Percentiles rank a stretch among this genome's conserved stretches.
phyloP scores from a whole-genome alignment of 2,329 filamentous ascomycete genomes.

The Fusarium pseudocircinatum region DNA sequence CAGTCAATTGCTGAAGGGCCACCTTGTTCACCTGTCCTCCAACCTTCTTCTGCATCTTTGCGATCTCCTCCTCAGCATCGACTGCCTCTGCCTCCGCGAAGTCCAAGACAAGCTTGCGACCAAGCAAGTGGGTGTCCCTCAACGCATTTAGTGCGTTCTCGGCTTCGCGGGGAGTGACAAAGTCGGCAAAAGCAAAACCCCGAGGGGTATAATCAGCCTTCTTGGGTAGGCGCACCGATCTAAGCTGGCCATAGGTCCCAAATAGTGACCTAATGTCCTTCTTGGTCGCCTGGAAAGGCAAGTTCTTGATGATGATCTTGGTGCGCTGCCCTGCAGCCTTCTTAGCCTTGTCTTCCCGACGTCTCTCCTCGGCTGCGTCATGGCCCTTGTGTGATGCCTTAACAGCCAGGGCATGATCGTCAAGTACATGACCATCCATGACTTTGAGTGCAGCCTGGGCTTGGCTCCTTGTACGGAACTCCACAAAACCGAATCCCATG shows the following conservation, averaged over 20 bases:
- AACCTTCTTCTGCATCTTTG: constrained; percentile 96
- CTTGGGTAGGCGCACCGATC: constrained; percentile 91
- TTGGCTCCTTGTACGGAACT: constrained; percentile 81
- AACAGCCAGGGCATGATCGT: constrained; percentile 85
- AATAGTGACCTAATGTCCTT: constrained; percentile 90
- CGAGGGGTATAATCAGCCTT: constrained; percentile 90
- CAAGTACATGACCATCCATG: constrained; percentile 92
- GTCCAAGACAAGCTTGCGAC: constrained; percentile 87
- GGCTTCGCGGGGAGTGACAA: constrained; percentile 90
- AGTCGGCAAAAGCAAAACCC: constrained; percentile 97
- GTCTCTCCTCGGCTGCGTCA: constrained; percentile 87
- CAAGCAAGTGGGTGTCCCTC: constrained; percentile 91
- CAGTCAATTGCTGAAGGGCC: constrained; percentile 86
- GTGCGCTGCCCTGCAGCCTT: constrained; percentile 80
- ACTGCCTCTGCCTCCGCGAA: constrained; percentile 89
- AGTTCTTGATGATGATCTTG: constrained; percentile 97
- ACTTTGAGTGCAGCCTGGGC: constrained; percentile 81
- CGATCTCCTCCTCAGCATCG: constrained; percentile 95
- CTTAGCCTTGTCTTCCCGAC: constrained; percentile 83
- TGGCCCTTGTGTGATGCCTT: constrained; percentile 87
- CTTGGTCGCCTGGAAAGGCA: constrained; percentile 95
- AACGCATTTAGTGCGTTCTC: constrained; percentile 90
- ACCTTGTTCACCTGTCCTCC: constrained; percentile 91
- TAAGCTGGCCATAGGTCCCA: constrained; percentile 88
- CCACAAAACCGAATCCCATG: constrained; percentile 97